Evolutionary conservation across 1,284 basidiomycete species (phyloP).

Genomic region (Melampsora americana): DNA sequence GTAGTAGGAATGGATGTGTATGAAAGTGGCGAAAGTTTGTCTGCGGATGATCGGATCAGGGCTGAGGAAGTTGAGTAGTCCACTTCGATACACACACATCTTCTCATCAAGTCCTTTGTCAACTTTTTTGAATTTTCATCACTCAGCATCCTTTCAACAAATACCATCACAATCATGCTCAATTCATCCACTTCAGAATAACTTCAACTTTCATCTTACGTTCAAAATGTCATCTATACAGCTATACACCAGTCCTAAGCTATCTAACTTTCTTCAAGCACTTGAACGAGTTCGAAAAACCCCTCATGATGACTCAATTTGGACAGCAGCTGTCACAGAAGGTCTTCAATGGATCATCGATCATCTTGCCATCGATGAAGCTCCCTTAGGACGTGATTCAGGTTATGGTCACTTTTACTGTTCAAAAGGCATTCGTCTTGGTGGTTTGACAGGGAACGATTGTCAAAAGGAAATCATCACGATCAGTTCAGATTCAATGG

Average conservation of each 20-base stretch:
- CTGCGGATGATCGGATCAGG: too few relatives aligned
- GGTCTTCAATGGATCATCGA: slow-evolving; percentile 32
- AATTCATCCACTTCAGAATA: too few relatives aligned
- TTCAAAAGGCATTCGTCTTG: slow-evolving; percentile 37
- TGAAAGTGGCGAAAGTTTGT: too few relatives aligned
- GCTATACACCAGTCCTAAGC: not conserved
- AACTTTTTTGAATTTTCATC: too few relatives aligned
- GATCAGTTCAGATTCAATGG: not conserved
- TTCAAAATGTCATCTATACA: not conserved
- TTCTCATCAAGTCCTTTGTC: too few relatives aligned
- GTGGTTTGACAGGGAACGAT: not conserved
- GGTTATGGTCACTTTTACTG: slow-evolving; percentile 41
- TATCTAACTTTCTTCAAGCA: slow-evolving; percentile 12
- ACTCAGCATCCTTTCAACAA: too few relatives aligned
- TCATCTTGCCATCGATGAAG: slow-evolving; percentile 20
- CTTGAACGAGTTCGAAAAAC: slow-evolving; percentile 11
- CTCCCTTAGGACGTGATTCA: slow-evolving; percentile 20
- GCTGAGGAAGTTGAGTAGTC: too few relatives aligned
- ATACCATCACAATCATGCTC: too few relatives aligned
- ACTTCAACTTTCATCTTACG: too few relatives aligned
- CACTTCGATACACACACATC: too few relatives aligned
- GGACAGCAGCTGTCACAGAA: slow-evolving; percentile 16
- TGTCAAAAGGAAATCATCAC: not conserved
- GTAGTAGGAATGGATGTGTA: too few relatives aligned
- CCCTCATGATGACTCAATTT: slow-evolving; percentile 7